Conservation (phyloP, 768 basidiomycete genomes). For the Neoboletus brunneissimus region DNA sequence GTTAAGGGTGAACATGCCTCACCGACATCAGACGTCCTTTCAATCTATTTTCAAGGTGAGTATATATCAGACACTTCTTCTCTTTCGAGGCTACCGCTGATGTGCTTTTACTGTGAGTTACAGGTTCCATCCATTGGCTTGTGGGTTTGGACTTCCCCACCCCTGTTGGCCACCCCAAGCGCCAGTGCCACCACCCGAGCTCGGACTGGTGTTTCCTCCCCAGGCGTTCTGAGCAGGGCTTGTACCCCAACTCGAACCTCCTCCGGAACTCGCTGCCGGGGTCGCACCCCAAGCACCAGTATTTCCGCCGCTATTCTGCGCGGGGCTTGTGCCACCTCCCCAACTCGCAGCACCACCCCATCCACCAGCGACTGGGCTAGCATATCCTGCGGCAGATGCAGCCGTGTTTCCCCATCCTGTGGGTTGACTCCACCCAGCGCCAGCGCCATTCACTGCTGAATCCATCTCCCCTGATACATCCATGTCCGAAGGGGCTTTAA, state of each 20-base stretch:
- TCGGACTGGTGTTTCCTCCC: slow-evolving; percentile 38
- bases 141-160: slow-evolving; percentile 49
- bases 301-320: slow-evolving; percentile 23
- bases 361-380: slow-evolving; percentile 30
- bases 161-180: slow-evolving; percentile 39
- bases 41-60: neutral
- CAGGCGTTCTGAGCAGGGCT: slow-evolving; percentile 36
- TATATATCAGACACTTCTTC: neutral
- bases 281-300: slow-evolving; percentile 22
- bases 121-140: slow-evolving; percentile 54
- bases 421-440: slow-evolving; percentile 21
- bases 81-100: neutral
- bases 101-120: slow-evolving; percentile 3
- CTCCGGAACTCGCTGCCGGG: slow-evolving; percentile 26
- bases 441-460: slow-evolving; percentile 22
- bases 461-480: slow-evolving; percentile 47
- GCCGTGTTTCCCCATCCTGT: slow-evolving; percentile 29
- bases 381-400: slow-evolving; percentile 32
- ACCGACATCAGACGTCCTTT: neutral
- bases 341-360: slow-evolving; percentile 29
- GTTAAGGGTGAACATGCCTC: too few relatives aligned
- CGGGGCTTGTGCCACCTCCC: slow-evolving; percentile 28
- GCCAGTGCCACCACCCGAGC: slow-evolving; percentile 14
- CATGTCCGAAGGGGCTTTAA: slow-evolving; percentile 61
- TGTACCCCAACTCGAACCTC: slow-evolving; percentile 30